Conservation (phyloP, 176 grass and related monocot genomes). For the Rhipidocladum racemiflorum region DNA sequence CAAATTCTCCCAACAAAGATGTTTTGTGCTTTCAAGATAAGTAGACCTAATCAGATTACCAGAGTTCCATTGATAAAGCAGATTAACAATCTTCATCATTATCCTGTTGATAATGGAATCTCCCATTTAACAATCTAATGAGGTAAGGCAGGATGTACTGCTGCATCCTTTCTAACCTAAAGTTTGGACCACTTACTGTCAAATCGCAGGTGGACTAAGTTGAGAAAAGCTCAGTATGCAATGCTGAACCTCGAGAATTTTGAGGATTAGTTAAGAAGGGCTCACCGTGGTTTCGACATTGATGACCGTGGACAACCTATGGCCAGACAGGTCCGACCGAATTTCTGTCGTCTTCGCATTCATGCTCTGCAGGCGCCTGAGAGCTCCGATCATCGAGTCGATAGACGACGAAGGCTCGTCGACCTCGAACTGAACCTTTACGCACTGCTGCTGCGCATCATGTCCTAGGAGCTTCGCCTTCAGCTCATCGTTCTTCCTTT, state of each 20-base stretch:
- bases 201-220: not conserved
- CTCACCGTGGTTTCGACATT: constrained; percentile 73
- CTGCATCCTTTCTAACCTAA: not conserved
- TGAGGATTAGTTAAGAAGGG: not conserved
- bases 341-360: constrained; percentile 62
- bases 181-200: not conserved
- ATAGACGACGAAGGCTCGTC: constrained; percentile 54
- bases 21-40: not conserved
- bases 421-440: constrained; percentile 63
- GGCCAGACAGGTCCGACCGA: constrained; percentile 33
- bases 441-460: constrained; percentile 36
- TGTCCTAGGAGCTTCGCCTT: constrained; percentile 55
- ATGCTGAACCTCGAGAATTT: not conserved
- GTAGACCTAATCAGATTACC: not conserved
- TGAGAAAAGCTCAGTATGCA: not conserved
- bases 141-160: not conserved
- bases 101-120: not conserved
- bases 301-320: constrained; percentile 49
- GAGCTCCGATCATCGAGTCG: constrained; percentile 74
- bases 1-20: not conserved
- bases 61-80: not conserved
- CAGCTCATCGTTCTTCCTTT: constrained; percentile 54
- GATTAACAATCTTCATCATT: not conserved
- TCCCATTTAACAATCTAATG: not conserved
- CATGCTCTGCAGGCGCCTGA: constrained; percentile 61